Conservation (phyloP, 2,329 filamentous ascomycete species). For the Alternaria atra region DNA sequence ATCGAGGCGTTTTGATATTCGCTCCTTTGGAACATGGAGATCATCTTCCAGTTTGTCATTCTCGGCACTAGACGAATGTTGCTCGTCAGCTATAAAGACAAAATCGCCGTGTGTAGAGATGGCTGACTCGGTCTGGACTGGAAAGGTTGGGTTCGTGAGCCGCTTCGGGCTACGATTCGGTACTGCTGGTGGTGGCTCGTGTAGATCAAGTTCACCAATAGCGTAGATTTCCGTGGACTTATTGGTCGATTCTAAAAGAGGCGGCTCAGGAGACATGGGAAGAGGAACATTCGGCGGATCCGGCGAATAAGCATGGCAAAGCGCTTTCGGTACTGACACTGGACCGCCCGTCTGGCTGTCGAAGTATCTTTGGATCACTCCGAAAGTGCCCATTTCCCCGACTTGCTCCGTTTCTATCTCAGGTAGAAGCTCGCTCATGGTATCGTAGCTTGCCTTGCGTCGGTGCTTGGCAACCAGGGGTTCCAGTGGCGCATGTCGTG, state of each 20-base stretch:
- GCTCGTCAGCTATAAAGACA: constrained; percentile 30
- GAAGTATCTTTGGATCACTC: constrained; percentile 44
- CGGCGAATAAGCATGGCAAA: constrained; percentile 21
- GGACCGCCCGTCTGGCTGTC: constrained; percentile 33
- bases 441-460: constrained; percentile 31
- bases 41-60: constrained; percentile 15
- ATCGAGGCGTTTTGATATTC: constrained; percentile 5
- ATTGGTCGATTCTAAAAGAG: constrained; percentile 4
- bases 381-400: constrained; percentile 35
- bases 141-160: constrained; percentile 29
- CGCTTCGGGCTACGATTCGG: constrained; percentile 38
- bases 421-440: constrained; percentile 29
- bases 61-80: constrained; percentile 35
- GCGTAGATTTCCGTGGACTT: constrained; percentile 26
- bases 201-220: constrained; percentile 24
- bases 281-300: constrained; percentile 23
- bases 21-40: constrained; percentile 22
- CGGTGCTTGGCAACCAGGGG: constrained; percentile 38
- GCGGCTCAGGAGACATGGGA: constrained; percentile 19
- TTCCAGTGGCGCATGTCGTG: constrained; percentile 38
- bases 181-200: constrained; percentile 30
- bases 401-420: constrained; percentile 35
- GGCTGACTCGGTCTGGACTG: constrained; percentile 18
- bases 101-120: constrained; percentile 35
- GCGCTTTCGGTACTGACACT: constrained; percentile 17